Evolutionary conservation across 2,329 filamentous ascomycete genomes (phyloP).

Genomic region (Eurotiales sp.): DNA sequence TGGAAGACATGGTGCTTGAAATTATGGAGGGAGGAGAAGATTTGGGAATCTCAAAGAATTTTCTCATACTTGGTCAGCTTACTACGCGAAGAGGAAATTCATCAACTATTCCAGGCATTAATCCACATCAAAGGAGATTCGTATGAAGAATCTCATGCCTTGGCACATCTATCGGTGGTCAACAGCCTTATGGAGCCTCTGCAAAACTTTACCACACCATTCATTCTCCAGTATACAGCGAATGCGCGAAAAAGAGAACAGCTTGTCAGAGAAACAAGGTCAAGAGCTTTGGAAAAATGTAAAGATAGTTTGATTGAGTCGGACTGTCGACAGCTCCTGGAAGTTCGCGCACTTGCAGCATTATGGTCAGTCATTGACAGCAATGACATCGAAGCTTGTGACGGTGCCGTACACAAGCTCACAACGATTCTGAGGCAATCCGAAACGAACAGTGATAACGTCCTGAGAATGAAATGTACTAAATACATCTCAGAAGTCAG

Average conservation of each 20-base stretch:
- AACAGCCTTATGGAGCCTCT: background rate
- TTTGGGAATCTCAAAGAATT: background rate
- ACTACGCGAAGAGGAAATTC: background rate
- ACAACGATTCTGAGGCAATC: background rate
- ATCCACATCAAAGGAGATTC: background rate
- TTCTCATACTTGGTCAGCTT: background rate
- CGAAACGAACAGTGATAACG: background rate
- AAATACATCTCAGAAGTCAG: background rate
- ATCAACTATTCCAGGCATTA: background rate
- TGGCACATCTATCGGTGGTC: background rate
- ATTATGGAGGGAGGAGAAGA: background rate
- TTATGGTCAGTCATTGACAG: background rate
- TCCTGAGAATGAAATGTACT: background rate
- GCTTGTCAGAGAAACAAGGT: background rate
- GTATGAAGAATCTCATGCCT: background rate
- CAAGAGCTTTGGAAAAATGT: background rate
- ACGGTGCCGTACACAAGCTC: background rate
- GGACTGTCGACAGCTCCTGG: background rate
- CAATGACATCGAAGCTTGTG: background rate
- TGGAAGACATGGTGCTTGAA: background rate
- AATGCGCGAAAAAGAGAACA: background rate
- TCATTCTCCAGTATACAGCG: background rate
- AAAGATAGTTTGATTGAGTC: background rate
- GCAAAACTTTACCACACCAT: background rate
- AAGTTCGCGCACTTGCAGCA: background rate